These are phyloP conservation scores for Fusarium metavorans DNA, from an alignment of 2,329 filamentous ascomycete species.

Conservation along the genomic window DNA sequence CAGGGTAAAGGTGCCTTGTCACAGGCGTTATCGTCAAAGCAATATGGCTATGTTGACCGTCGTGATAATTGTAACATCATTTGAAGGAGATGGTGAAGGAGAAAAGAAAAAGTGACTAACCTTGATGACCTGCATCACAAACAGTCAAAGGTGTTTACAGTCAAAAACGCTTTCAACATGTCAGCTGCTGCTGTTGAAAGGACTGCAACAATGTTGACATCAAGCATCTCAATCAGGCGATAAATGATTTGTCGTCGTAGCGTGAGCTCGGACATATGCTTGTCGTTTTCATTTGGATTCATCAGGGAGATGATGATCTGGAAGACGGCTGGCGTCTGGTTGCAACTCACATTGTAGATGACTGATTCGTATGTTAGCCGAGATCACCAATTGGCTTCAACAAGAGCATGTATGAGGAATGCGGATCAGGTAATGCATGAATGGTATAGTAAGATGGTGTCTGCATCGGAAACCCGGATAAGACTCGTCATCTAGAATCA, in stretches of 20 bases:
- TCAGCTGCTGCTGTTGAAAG: constrained; percentile 39
- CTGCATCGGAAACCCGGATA: constrained; percentile 80
- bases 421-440: constrained; percentile 72
- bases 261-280: constrained; percentile 94
- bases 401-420: constrained; percentile 10
- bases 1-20: constrained; percentile 55
- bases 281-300: constrained; percentile 89
- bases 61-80: constrained; percentile 61
- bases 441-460: constrained; percentile 75
- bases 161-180: constrained; percentile 24
- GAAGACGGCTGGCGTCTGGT: constrained; percentile 13
- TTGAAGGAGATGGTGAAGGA: constrained; percentile 18
- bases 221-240: constrained; percentile 46
- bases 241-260: constrained; percentile 57
- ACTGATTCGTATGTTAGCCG: constrained; percentile 37
- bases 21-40: constrained; percentile 61
- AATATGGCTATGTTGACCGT: constrained; percentile 62
- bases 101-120: constrained; percentile 43
- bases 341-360: constrained; percentile 41
- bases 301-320: constrained; percentile 69
- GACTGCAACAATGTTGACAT: constrained; percentile 27
- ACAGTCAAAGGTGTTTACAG: background rate
- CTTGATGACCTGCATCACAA: constrained; percentile 3
- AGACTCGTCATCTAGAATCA: constrained; percentile 80
- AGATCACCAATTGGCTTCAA: constrained; percentile 17